Conservation (phyloP, 768 basidiomycete genomes). For the Pleurotus eryngii region DNA sequence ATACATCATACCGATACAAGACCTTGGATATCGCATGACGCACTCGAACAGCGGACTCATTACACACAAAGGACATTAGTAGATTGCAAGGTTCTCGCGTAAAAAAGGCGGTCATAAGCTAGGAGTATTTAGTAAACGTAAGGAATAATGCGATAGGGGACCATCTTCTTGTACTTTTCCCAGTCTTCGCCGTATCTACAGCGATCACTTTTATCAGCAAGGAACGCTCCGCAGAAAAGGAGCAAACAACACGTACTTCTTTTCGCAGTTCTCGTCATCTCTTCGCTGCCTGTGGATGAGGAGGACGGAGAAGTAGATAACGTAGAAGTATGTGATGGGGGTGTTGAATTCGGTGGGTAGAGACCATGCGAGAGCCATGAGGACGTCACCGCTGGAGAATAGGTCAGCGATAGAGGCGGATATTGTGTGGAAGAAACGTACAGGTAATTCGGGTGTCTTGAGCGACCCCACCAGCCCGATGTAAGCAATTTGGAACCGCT, state of each 20-base stretch:
- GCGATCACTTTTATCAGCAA: background rate
- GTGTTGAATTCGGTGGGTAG: conserved; percentile 89
- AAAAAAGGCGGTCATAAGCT: too few relatives aligned
- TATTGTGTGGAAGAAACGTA: conserved; percentile 19
- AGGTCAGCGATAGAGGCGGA: background rate
- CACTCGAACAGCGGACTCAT: too few relatives aligned
- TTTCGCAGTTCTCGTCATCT: conserved; percentile 88
- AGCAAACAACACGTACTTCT: conserved; percentile 57
- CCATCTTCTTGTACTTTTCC: conserved; percentile 84
- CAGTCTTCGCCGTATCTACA: conserved; percentile 90
- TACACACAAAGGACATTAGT: too few relatives aligned
- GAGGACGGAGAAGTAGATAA: conserved; percentile 82
- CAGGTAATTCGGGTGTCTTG: conserved; percentile 92
- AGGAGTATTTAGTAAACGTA: conserved; percentile 58
- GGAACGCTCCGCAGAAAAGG: background rate
- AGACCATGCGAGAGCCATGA: conserved; percentile 93
- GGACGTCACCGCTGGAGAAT: conserved; percentile 64
- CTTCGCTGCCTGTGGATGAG: conserved; percentile 87
- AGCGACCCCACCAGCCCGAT: conserved; percentile 97
- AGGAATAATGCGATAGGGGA: conserved; percentile 83
- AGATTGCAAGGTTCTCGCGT: too few relatives aligned
- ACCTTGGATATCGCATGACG: too few relatives aligned
- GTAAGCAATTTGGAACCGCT: conserved; percentile 88
- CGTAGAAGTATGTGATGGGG: conserved; percentile 95
- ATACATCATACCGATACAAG: too few relatives aligned